Evolutionary conservation across 768 basidiomycete species (phyloP), one percentile per base, ranked within the genome.

Genomic region (Amanita fuliginea): DNA sequence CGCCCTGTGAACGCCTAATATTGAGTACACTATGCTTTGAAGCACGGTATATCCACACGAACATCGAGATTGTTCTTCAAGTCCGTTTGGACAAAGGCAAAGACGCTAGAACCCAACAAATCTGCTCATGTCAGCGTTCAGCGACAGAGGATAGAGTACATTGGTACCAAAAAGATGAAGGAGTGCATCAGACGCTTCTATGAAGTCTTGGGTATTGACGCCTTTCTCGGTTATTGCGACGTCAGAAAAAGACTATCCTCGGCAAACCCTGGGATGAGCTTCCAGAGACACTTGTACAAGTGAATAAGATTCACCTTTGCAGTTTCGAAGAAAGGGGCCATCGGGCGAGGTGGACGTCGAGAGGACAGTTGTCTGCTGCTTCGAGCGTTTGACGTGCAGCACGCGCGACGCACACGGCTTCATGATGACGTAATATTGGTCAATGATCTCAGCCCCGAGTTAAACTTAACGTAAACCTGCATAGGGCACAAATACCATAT

Each of bases 111-210:
- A 19, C 83, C 83, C 30, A 86, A 65, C 18, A 86, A 68, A 64
- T 86, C 85, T 84, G 56, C 52, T 54, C 48, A 51, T 51, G 53
- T 55, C 53, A 54, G 51, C 35, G 28, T 18, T 26, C 47, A 40
- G 47, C 47, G 49, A 56, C 42, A 41, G 19, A 44, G 37, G 30
- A 51, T 37, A 33, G 44, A 22, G 35, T 14, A 14, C 43, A 48
- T 34, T 51, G 76, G 51, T 54, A 83, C 85, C 82, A 60, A 86
- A 92, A 68, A 87, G 68, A 47, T 75, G 69, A 13, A 84, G 71
- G 22, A 98, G 74, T 14, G 89, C 93, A 64, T 95, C 90, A 16
- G 90, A 80, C 0, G 94, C 94, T 59, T 89, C 83, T 41, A 92
- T 71, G 70, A 98, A 98, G 10, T 74, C 64, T 16, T 68, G 59